phyloP scores from a whole-genome alignment of 257 asterid species.

The Ballota nigra region DNA sequence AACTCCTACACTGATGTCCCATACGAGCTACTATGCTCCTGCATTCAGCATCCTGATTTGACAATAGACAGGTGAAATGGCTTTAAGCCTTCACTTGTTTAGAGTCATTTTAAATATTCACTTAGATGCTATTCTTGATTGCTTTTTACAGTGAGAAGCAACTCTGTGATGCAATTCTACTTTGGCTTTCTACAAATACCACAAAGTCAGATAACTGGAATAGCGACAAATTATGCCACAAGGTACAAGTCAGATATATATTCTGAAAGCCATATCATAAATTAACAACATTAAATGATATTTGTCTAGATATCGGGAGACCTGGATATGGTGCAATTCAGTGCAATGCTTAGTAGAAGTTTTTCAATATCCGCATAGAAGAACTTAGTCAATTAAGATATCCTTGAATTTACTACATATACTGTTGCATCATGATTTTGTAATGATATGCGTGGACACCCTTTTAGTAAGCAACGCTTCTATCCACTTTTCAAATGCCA shows the following conservation, averaged over 20 bases:
- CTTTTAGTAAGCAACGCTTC: too few species aligned
- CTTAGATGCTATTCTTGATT: constrained; percentile 23
- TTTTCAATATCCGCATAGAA: background rate
- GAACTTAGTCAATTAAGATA: background rate
- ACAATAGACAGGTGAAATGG: constrained; percentile 67
- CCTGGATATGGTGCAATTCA: background rate
- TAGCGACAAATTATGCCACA: constrained; percentile 24
- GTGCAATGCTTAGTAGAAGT: too few species aligned
- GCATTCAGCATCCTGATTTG: constrained; percentile 61
- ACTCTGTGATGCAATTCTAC: constrained; percentile 65
- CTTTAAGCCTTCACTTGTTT: background rate
- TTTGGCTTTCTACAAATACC: constrained; percentile 55
- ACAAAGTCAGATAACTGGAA: constrained; percentile 35
- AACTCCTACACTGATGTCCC: constrained; percentile 57
- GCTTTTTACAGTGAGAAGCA: constrained; percentile 62
- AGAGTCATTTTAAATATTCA: constrained; percentile 1
- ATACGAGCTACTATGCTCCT: constrained; percentile 41
- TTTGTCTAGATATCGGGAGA: background rate
- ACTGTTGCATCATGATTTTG: background rate
- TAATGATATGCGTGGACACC: background rate
- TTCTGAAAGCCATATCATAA: background rate
- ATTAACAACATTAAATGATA: background rate
- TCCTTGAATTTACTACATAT: background rate
- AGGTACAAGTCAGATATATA: constrained; percentile 37
- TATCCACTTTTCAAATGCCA: too few species aligned